Conservation (phyloP, 805 yeast genomes). For the Groenewaldozyma salmanticensis region DNA sequence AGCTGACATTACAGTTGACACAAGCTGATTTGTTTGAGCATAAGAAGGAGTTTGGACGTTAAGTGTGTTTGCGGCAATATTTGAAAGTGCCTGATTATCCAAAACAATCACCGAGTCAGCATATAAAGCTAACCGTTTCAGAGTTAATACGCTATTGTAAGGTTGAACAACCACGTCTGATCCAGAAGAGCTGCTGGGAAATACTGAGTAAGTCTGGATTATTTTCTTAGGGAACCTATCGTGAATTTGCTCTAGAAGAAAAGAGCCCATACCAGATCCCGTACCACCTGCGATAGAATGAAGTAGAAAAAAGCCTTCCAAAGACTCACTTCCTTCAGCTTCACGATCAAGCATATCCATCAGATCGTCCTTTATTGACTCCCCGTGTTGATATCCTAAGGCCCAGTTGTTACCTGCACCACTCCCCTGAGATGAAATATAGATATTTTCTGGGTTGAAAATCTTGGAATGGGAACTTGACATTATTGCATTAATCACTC, state of each 20-base stretch:
- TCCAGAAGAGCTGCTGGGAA: constrained; percentile 51
- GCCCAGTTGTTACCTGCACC: constrained; percentile 99
- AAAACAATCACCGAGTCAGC: constrained; percentile 85
- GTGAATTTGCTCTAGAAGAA: constrained; percentile 61
- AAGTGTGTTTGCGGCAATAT: constrained; percentile 57
- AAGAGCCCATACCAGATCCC: constrained; percentile 92
- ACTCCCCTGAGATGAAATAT: constrained; percentile 67
- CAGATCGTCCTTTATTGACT: constrained; percentile 57
- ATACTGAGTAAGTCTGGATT: constrained; percentile 75
- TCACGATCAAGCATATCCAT: constrained; percentile 81
- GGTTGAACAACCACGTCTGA: constrained; percentile 99
- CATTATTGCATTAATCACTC: constrained; percentile 58
- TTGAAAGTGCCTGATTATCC: constrained; percentile 76
- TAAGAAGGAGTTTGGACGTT: constrained; percentile 54
- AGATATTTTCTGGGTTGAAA: constrained; percentile 76
- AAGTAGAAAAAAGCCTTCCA: constrained; percentile 81
- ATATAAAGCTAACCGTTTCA: constrained; percentile 69
- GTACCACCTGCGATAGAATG: constrained; percentile 99
- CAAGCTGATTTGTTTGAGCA: constrained; percentile 73
- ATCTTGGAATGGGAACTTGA: constrained; percentile 44
- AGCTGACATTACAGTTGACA: constrained; percentile 75
- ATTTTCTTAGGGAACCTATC: constrained; percentile 80
- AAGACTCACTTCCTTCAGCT: constrained; percentile 77
- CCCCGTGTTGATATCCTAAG: constrained; percentile 74
- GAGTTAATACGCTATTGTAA: constrained; percentile 76